Percentiles rank a stretch among this genome's conserved stretches.
These are phyloP conservation scores for Thermothielavioides terrestris DNA, from an alignment of 495 filamentous ascomycete genomes.

Conservation along the genomic window DNA sequence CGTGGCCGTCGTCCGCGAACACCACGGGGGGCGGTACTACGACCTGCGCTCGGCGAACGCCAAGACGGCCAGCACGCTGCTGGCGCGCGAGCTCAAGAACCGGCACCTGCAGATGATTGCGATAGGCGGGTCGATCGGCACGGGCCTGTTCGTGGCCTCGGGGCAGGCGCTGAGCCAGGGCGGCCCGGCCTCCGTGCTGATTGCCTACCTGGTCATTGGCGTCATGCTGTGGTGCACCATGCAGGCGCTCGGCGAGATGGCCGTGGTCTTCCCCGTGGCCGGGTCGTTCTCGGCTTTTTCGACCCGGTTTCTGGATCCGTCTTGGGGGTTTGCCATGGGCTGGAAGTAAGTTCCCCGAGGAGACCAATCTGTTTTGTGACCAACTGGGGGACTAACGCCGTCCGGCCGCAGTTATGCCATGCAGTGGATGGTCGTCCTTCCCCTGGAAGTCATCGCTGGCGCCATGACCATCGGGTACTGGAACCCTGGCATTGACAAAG, in stretches of 20 bases:
- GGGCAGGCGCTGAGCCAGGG: constrained; percentile 68
- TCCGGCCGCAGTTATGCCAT: constrained; percentile 61
- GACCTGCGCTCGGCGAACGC: constrained; percentile 18
- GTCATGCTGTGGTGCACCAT: constrained; percentile 87
- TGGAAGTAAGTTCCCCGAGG: constrained; percentile 61
- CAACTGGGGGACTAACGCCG: not conserved
- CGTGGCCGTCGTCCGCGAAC: constrained; percentile 4
- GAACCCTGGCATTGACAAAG: constrained; percentile 56
- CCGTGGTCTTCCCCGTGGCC: constrained; percentile 83
- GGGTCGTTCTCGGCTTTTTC: constrained; percentile 91
- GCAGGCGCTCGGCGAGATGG: constrained; percentile 87
- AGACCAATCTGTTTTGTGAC: too few species aligned
- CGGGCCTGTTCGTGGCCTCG: constrained; percentile 85
- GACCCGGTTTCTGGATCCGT: constrained; percentile 84
- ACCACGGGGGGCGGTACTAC: constrained; percentile 19
- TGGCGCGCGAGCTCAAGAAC: constrained; percentile 69
- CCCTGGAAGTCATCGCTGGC: constrained; percentile 84
- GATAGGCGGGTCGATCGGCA: constrained; percentile 92
- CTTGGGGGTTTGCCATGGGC: constrained; percentile 97
- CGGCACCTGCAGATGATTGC: constrained; percentile 96
- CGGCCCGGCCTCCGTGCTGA: constrained; percentile 76
- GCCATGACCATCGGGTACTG: constrained; percentile 85
- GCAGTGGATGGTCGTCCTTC: constrained; percentile 87
- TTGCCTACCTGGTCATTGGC: constrained; percentile 75
- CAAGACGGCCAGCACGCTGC: constrained; percentile 26